A percentile compares a stretch with the other conserved stretches of the same genome.
Conservation (phyloP, 176 grass and related monocot species). For the Oryza glumipatula region DNA sequence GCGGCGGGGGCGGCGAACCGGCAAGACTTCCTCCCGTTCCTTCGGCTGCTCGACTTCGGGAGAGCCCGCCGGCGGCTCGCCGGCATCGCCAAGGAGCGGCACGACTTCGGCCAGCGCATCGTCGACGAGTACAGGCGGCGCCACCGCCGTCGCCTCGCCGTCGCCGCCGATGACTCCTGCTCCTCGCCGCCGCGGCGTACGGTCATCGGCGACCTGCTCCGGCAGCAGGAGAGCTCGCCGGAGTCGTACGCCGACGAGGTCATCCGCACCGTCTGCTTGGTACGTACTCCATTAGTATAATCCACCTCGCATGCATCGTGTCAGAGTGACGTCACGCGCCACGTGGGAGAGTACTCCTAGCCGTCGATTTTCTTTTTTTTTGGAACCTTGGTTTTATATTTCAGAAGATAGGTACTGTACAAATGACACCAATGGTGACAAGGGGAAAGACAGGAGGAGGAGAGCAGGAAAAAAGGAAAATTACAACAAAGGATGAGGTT, state of each 20-base stretch:
- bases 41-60: slow-evolving; percentile 53
- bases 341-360: neutral
- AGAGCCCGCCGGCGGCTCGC: slow-evolving; percentile 35
- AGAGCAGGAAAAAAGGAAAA: too few species aligned
- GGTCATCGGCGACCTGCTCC: slow-evolving; percentile 57
- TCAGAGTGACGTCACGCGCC: neutral
- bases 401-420: too few species aligned
- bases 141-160: neutral
- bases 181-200: slow-evolving; percentile 22
- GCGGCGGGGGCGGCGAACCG: slow-evolving; percentile 46
- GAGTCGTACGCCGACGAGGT: slow-evolving; percentile 59
- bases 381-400: too few species aligned
- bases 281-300: slow-evolving; percentile 14
- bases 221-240: slow-evolving; percentile 46
- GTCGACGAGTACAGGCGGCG: slow-evolving; percentile 53
- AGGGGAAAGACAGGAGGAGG: too few species aligned
- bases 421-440: too few species aligned
- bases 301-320: neutral
- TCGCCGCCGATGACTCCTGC: too few species aligned
- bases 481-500: too few species aligned
- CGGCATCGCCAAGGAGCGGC: slow-evolving; percentile 37
- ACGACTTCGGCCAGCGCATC: slow-evolving; percentile 47
- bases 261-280: slow-evolving; percentile 63
- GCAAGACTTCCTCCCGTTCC: slow-evolving; percentile 58
- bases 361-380: slow-evolving; percentile 26